phyloP scores from a whole-genome alignment of 2,329 filamentous ascomycete genomes.

The Parascedosporium putredinis region DNA sequence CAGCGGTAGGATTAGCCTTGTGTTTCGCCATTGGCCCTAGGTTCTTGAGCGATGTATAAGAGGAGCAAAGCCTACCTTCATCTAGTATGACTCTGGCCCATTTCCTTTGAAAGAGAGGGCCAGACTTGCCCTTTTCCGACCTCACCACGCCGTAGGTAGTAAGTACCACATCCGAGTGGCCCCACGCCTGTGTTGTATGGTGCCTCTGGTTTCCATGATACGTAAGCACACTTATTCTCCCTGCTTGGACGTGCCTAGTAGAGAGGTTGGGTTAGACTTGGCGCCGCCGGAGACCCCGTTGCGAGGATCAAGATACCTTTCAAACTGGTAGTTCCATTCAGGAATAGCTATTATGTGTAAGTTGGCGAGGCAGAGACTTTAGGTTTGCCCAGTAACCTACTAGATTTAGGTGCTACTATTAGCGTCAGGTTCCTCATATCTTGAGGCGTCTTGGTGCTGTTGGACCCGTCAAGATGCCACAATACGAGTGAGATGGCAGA shows the following conservation, averaged over 20 bases:
- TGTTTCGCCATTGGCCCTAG: too few relatives aligned
- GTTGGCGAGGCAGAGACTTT: too few relatives aligned
- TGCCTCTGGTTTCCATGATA: constrained; percentile 1
- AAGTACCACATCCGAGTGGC: neutral
- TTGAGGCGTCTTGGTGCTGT: neutral
- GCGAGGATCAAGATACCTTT: neutral
- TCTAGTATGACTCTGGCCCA: constrained; percentile 35
- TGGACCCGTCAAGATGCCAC: neutral
- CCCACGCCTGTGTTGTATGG: neutral
- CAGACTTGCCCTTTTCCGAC: neutral
- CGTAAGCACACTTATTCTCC: neutral
- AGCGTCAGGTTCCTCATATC: neutral
- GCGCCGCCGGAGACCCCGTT: neutral
- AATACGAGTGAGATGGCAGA: constrained; percentile 1
- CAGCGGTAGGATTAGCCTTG: neutral
- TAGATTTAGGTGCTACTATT: constrained; percentile 1
- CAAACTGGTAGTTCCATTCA: constrained; percentile 2
- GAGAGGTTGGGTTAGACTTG: neutral
- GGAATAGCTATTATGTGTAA: too few relatives aligned
- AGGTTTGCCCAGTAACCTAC: too few relatives aligned
- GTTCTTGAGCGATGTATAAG: neutral
- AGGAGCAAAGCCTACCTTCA: constrained; percentile 26
- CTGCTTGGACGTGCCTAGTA: constrained; percentile 1
- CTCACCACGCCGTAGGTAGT: neutral
- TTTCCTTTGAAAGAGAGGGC: constrained; percentile 21